Percentiles rank a stretch among this genome's conserved stretches.
These are phyloP conservation scores for Eucalyptus sideroxylon DNA, from an alignment of 345 rosid species.

Conservation along the genomic window DNA sequence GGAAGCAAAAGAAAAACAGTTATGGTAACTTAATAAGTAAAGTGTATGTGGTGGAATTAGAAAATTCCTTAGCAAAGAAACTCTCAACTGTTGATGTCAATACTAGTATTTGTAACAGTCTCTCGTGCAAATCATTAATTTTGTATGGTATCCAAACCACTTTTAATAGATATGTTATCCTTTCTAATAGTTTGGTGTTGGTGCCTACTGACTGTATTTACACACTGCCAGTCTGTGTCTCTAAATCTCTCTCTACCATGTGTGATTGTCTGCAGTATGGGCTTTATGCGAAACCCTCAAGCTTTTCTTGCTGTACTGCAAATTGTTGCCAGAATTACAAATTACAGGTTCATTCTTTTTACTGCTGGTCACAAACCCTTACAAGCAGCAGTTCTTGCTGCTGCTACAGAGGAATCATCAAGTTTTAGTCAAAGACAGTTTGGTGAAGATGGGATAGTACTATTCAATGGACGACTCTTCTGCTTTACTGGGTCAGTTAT, in stretches of 20 bases:
- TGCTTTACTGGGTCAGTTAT: slow-evolving; percentile 46
- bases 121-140: neutral
- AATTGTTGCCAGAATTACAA: slow-evolving; percentile 23
- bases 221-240: neutral
- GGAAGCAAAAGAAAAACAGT: neutral
- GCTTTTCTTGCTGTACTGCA: slow-evolving; percentile 39
- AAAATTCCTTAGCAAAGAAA: neutral
- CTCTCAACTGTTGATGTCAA: neutral
- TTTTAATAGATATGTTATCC: neutral
- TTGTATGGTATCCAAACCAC: neutral
- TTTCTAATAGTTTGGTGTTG: neutral
- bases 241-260: neutral
- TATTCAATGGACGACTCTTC: slow-evolving; percentile 29
- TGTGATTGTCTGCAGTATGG: slow-evolving; percentile 42
- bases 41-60: neutral
- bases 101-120: neutral
- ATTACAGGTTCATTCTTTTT: slow-evolving; percentile 41
- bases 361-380: slow-evolving; percentile 45
- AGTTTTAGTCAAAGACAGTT: neutral
- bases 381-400: slow-evolving; percentile 20
- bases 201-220: neutral
- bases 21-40: neutral
- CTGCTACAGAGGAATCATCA: slow-evolving; percentile 13
- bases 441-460: slow-evolving; percentile 18
- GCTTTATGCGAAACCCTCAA: slow-evolving; percentile 35